Evolutionary conservation across 1,139 yeast genomes (phyloP), one percentile per base, ranked within the genome.

Genomic region (Geotrichum citri-aurantii): DNA sequence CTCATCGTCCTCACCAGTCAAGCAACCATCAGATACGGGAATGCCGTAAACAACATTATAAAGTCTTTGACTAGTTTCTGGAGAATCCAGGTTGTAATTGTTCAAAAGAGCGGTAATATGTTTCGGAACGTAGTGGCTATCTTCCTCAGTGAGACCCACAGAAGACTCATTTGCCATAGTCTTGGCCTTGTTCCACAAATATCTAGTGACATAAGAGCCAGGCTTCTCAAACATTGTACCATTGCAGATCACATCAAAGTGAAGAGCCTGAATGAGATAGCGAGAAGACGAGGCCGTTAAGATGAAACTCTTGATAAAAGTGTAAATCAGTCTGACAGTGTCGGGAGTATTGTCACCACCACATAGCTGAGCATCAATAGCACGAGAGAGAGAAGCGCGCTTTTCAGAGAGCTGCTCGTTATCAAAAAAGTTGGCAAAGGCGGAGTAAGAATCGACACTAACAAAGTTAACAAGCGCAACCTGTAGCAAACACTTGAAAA

Each of bases 281-380:
- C 73, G 65, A 24, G 62, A 54, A 2, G 73, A 66, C 21, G 67
- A 62, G 3, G 71, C 66, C 33, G 67, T 65, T 6, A 70, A 61
- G 48, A 68, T 56, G 50, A 69, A 65, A 27, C 72, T 66, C 50
- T 68, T 66, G 50, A 69, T 62, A 53, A 73, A 65, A 31, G 72
- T 66, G 50, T 64, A 62, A 23, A 69, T 53, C 27, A 74, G 62
- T 24, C 73, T 62, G n/a, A 59, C 55, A 23, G 62, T 59, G 44
- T 65, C 63, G 21, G 52, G 31, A 60, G 66, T 60, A n/a, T 59
- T 56, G 55, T 73, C 75, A 14, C 77, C 77, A 26, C 77, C 77
- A 54, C 72, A 66, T 7, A 74, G 69, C 63, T 74, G 77, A n/a
- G 75, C 69, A 58, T 73, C 76, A 51, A 71, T 67, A 5, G 76